Conservation (phyloP, 176 grass and related monocot species). For the Carex scoparia region DNA sequence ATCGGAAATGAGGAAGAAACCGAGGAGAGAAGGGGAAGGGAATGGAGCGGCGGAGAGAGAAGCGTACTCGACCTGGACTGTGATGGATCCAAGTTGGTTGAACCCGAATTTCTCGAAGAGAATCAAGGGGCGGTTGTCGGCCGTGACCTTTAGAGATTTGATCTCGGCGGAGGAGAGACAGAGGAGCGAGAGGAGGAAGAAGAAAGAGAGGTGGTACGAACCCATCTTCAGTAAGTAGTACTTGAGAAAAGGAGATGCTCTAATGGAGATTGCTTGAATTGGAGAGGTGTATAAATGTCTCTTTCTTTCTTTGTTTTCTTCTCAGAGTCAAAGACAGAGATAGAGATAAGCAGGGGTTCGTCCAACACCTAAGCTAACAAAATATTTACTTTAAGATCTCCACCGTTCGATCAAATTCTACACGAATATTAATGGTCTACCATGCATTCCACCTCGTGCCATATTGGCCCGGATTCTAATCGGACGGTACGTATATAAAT, state of each 20-base stretch:
- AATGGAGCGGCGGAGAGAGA: constrained; percentile 41
- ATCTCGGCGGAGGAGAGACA: constrained; percentile 50
- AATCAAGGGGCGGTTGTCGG: constrained; percentile 62
- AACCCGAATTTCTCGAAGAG: constrained; percentile 99
- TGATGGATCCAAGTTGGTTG: constrained; percentile 43
- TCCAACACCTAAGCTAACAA: no score
- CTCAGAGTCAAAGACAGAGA: not conserved
- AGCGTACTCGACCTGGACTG: constrained; percentile 43
- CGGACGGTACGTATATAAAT: no score
- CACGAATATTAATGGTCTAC: no score
- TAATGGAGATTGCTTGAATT: constrained; percentile 31
- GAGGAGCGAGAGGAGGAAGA: constrained; percentile 13
- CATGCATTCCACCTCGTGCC: no score
- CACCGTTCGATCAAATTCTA: no score
- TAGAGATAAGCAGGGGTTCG: not conserved
- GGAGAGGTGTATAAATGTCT: not conserved
- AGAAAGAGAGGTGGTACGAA: not conserved
- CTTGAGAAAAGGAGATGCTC: not conserved
- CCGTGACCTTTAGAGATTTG: constrained; percentile 43
- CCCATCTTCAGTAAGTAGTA: constrained; percentile 22
- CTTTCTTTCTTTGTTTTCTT: not conserved
- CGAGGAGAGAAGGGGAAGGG: constrained; percentile 41
- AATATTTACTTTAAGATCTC: no score
- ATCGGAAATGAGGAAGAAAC: constrained; percentile 81
- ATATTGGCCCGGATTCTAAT: no score